A percentile compares a stretch with the other conserved stretches of the same genome.
Evolutionary conservation across 208 protist genomes (phyloP).

Genomic region (Trypanosoma theileri): DNA sequence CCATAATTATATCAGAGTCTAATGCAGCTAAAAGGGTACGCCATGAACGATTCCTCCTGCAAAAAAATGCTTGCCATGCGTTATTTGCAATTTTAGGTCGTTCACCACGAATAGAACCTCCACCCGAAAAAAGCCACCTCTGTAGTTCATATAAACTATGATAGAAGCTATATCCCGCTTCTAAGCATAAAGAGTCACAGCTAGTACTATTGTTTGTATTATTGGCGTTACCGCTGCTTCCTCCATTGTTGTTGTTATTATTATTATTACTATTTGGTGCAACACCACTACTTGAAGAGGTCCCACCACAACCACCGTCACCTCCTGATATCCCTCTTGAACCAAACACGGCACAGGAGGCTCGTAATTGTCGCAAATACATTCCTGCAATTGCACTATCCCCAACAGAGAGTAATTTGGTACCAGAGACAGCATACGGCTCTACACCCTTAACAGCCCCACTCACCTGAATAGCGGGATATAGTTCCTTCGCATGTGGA

Average conservation of each 20-base stretch:
- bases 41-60: conserved; percentile 56
- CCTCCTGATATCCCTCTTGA: not conserved
- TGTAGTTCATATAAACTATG: conserved; percentile 18
- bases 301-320: not conserved
- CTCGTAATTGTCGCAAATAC: conserved; percentile 23
- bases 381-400: conserved; percentile 2
- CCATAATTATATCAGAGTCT: conserved; percentile 39
- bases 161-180: conserved; percentile 18
- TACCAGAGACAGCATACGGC: not conserved
- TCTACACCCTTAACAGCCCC: not conserved
- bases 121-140: conserved; percentile 20
- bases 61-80: conserved; percentile 56
- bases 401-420: not conserved
- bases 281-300: not conserved
- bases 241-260: not conserved
- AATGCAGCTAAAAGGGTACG: conserved; percentile 46
- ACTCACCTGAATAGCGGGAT: not conserved
- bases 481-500: conserved; percentile 10
- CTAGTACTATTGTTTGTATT: not conserved
- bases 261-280: not conserved
- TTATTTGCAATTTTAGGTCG: conserved; percentile 16
- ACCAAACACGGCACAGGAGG: not conserved
- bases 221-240: not conserved
- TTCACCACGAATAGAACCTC: not conserved
- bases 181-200: not conserved